Evolutionary conservation across 371 early-diverging fungal genomes (phyloP), one percentile per base, ranked within the genome.

Genomic region (Funneliformis caledonium): DNA sequence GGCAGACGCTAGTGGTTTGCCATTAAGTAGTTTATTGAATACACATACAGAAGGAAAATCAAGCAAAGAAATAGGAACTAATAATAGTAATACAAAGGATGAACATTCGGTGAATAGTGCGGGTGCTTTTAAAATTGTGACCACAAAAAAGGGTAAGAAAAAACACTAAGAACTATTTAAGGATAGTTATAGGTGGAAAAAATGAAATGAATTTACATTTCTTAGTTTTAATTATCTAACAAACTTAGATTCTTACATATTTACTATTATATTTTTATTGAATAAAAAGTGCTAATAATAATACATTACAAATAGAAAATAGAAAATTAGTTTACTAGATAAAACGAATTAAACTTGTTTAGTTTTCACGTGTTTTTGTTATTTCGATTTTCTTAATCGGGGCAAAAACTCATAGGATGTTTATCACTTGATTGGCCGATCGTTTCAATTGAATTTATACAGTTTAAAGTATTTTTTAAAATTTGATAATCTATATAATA

Each of bases 1-100:
- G 83, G 92, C 91, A 4, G 95, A 95, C 85, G 90, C 92, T 61
- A 90, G 87, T 76, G 80, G 80, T 45, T 48, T 80, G 11, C 69
- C 79, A 8, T 69, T 78, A 52, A 78, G 48, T 69, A 52, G 68
- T 43, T 77, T 59, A 19, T 77, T 60, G 43, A 77, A 22, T 47
- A 22, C 37, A 48, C 70, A 80, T 67, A 7, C 42, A 6, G 80
- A 80, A n/a, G 68, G 72, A 16, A 80, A 72, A n/a, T 26, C 31
- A 16, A 48, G 47, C n/a, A 80, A 80, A 72, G 80, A 80, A 43
- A 26, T 42, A 43, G 76, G 76, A 61, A 50, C 68, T 12, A 31
- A 6, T 69, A 64, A 64, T 2, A 60, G 9, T 33, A 60, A 47
- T 64, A n/a, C 64, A 62, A 76, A 76, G 22, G 76, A 76, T 62